A percentile compares a stretch with the other conserved stretches of the same genome.
Conservation (phyloP, 2,329 filamentous ascomycete genomes). For the Cadophora malorum region DNA sequence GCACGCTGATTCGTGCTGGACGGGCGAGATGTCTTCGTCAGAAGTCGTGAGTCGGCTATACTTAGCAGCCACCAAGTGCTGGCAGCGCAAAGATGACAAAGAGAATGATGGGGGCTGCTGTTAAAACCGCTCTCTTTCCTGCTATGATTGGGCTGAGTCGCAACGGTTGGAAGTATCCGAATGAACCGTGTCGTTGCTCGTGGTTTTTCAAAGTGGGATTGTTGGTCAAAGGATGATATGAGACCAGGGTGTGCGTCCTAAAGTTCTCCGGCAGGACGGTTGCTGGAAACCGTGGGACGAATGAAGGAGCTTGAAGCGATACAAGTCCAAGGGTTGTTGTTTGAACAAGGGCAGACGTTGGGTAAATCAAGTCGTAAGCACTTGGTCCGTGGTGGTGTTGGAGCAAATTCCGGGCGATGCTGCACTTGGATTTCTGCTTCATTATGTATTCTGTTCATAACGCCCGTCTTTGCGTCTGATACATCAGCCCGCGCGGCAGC, state of each 20-base stretch:
- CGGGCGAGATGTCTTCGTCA: conserved; percentile 20
- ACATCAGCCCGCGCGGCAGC: conserved; percentile 38
- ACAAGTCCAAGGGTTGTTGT: conserved; percentile 14
- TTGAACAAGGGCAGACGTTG: conserved; percentile 12
- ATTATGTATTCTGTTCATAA: conserved; percentile 36
- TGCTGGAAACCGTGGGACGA: conserved; percentile 29
- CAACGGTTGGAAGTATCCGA: conserved; percentile 12
- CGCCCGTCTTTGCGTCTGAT: conserved; percentile 30
- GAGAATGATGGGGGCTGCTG: conserved; percentile 12
- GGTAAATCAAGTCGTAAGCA: conserved; percentile 4
- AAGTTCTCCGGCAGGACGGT: conserved; percentile 34
- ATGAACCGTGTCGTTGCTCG: conserved; percentile 17
- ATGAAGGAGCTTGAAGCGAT: conserved; percentile 24
- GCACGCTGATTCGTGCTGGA: conserved; percentile 33
- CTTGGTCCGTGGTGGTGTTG: conserved; percentile 14
- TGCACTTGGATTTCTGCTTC: conserved; percentile 24
- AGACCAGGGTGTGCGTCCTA: conserved; percentile 24
- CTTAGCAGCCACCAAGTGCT: conserved; percentile 36
- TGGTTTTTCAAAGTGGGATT: conserved; percentile 2
- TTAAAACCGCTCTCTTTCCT: conserved; percentile 1
- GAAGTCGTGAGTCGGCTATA: conserved; percentile 34
- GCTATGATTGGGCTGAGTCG: conserved; percentile 12
- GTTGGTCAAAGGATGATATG: conserved; percentile 20
- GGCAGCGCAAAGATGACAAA: conserved; percentile 29
- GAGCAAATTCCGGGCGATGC: not conserved